Conservation (phyloP, 2,329 filamentous ascomycete species). For the Paraphaeosphaeria minitans region DNA sequence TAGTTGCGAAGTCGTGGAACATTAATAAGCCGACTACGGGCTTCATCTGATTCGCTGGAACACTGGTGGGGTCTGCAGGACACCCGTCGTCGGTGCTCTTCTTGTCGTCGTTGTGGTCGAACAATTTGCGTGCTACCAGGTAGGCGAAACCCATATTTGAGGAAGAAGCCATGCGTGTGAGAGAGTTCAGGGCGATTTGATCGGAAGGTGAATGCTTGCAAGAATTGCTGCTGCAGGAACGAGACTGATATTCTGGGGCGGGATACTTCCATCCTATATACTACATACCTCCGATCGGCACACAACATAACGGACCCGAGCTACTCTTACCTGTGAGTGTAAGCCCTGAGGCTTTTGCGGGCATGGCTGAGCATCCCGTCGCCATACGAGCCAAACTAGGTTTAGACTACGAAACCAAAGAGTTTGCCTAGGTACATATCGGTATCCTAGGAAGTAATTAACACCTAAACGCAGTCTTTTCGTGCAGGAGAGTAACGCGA, state of each 20-base stretch:
- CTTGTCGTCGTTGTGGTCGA: constrained; percentile 6
- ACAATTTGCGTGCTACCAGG: constrained; percentile 17
- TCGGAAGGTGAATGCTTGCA: neutral
- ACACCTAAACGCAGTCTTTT: neutral
- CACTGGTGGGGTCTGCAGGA: constrained; percentile 13
- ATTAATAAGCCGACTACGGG: constrained; percentile 22
- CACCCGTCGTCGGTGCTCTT: constrained; percentile 11
- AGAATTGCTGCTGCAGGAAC: neutral
- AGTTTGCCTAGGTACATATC: constrained; percentile 6
- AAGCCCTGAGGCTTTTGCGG: neutral
- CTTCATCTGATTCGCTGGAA: constrained; percentile 14
- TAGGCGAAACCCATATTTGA: constrained; percentile 7
- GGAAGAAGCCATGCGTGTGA: neutral
- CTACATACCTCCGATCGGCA: neutral
- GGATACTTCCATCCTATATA: neutral
- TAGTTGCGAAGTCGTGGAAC: constrained; percentile 23
- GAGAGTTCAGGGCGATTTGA: neutral
- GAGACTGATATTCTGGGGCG: neutral
- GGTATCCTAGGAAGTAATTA: neutral
- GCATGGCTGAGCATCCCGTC: neutral
- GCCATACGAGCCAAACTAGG: constrained; percentile 3
- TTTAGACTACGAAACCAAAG: neutral
- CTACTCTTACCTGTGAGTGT: neutral
- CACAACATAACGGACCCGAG: neutral
- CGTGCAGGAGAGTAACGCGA: too few relatives aligned